These are phyloP conservation scores for Blastobotrys buckinghamii DNA, from an alignment of 1,139 yeast species.

Conservation along the genomic window DNA sequence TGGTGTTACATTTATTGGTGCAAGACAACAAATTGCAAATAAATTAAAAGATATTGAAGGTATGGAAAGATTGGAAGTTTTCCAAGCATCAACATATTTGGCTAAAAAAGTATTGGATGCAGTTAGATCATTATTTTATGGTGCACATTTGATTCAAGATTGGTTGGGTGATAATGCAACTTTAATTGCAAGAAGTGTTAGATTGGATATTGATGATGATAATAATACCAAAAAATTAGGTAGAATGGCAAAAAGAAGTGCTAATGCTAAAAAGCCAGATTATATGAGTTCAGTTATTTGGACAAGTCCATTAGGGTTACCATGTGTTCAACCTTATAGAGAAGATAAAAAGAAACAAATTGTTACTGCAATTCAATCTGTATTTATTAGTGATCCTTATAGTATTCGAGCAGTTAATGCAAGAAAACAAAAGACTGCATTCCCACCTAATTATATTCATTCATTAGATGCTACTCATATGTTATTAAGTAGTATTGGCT, in stretches of 20 bases:
- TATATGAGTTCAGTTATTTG: constrained; percentile 88
- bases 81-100: constrained; percentile 54
- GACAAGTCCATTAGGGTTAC: constrained; percentile 91
- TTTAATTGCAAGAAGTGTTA: constrained; percentile 70
- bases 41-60: constrained; percentile 40
- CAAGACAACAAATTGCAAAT: constrained; percentile 67
- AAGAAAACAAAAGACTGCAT: constrained; percentile 85
- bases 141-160: constrained; percentile 94
- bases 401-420: constrained; percentile 77
- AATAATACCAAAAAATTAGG: background rate
- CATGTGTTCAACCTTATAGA: constrained; percentile 92
- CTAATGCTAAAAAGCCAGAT: constrained; percentile 18
- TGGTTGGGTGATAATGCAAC: constrained; percentile 90
- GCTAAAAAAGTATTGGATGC: constrained; percentile 77
- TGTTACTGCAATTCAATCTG: constrained; percentile 74
- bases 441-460: constrained; percentile 94
- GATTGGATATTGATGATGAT: constrained; percentile 45
- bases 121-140: constrained; percentile 77
- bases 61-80: constrained; percentile 34
- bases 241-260: background rate
- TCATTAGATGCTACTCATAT: constrained; percentile 96
- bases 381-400: constrained; percentile 77
- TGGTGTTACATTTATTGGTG: constrained; percentile 95
- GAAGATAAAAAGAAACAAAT: constrained; percentile 57
- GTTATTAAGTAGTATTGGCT: constrained; percentile 80